These are phyloP conservation scores for Didymella glomerata DNA, from an alignment of 2,329 filamentous ascomycete species.

Conservation along the genomic window DNA sequence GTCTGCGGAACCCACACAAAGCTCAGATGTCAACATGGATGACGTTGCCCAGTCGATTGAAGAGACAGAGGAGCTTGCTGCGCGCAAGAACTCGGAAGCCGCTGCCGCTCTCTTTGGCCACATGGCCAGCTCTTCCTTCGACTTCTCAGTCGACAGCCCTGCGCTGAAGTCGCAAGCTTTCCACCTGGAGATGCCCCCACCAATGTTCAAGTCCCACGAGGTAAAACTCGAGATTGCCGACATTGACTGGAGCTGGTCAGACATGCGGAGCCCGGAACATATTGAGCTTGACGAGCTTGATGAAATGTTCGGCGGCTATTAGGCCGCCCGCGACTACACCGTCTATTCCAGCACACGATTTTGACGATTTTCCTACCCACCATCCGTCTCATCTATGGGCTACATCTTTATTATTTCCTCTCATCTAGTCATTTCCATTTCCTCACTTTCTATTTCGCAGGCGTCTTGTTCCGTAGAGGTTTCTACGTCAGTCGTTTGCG, in stretches of 20 bases:
- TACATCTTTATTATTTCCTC: conserved; percentile 35
- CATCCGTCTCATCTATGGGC: conserved; percentile 23
- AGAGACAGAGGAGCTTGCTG: conserved; percentile 58
- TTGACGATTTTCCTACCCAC: conserved; percentile 44
- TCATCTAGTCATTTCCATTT: conserved; percentile 36
- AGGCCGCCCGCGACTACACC: conserved; percentile 38
- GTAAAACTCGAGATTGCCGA: conserved; percentile 47
- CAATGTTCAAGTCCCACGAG: conserved; percentile 43
- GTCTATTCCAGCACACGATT: conserved; percentile 30
- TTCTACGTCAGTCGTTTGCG: conserved; percentile 38
- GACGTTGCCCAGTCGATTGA: conserved; percentile 50
- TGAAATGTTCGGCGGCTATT: conserved; percentile 80
- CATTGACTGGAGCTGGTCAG: conserved; percentile 48
- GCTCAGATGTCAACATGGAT: conserved; percentile 48
- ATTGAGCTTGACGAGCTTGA: conserved; percentile 95
- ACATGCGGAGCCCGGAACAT: conserved; percentile 78
- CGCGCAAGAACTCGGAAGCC: conserved; percentile 60
- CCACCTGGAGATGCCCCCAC: conserved; percentile 45
- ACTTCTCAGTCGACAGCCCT: conserved; percentile 55
- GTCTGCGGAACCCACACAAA: conserved; percentile 45
- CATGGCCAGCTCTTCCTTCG: conserved; percentile 51
- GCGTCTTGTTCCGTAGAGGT: conserved; percentile 43
- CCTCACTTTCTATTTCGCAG: conserved; percentile 27
- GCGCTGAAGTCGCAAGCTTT: conserved; percentile 52
- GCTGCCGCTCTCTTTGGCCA: conserved; percentile 60